Base-by-base conservation (phyloP, 2,329 filamentous ascomycete genomes). In the Chrysosporium queenslandicum region DNA sequence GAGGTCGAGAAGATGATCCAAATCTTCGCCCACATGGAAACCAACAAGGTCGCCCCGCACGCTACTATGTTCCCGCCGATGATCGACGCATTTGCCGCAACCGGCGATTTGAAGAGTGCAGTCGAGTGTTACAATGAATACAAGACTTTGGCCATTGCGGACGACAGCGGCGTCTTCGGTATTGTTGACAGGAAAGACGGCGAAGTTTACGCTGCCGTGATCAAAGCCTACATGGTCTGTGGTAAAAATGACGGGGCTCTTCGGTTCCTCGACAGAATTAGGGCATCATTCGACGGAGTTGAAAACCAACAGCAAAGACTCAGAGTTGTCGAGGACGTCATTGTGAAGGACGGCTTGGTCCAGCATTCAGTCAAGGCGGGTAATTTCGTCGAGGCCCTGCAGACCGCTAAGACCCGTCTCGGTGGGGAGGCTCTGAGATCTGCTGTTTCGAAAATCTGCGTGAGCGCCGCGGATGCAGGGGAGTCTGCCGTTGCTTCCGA, bases 111-210 rank as follows among this genome's bases (percentile, higher is more conserved):
- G 41, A 77, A 83, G 61, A 94, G 86, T 60, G 92, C 90, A 18
- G 87, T 97, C 5, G 89, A 95, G 66, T 89, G 88, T 70, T 98
- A 96, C 71, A 91, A 94, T 58, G 87, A 95, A 69, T 97, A 97
- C 76, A 88, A 88, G 64, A 80, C 81, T 42, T 76, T 96, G 39
- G 90, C 91, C n/a, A 81, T 97, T 49, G 82, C 85, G 36, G 80
- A 92, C 65, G 86, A 96, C 66, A 80, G 78, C 36, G 89, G 89
- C 53, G 75, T 81, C 54, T 75, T 82, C 43, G 79, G 79, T 16
- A 73, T 89, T 8, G 75, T 83, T 43, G 77, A 85, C 57, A 83
- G 90, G 47, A 77, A 86, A 45, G 91, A 97, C 64, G 81, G 83
- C 25, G 78, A 88, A 58, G 85, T 97, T 5, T 97, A 98, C 64